Evolutionary conservation across 805 yeast genomes (phyloP), one percentile per base, ranked within the genome.

Genomic region (Teunomyces pallodes): DNA sequence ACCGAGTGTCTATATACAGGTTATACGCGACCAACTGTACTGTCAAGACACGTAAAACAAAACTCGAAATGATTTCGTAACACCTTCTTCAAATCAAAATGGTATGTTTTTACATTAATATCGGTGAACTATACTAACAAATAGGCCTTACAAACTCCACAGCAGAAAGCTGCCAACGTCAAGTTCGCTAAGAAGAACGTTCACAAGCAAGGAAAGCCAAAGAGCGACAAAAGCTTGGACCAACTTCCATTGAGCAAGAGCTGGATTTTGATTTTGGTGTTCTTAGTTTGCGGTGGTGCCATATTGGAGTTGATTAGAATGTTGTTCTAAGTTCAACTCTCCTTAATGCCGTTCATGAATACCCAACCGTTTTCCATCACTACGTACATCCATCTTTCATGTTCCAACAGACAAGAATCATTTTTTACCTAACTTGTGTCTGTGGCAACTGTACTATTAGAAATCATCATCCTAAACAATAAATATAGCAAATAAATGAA

Each of bases 111-210:
- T 20, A 1, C 10, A 20, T 10, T 27, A 30, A 7, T 26, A 17
- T 28, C 9, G 17, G 20, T 1, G 10, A 12, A 9, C 6, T 3
- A 10, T 30, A 38, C 48, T 49, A 50, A 46, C 48, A 6, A 9
- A 12, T 46, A 75, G 91, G 88, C 87, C 53, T 60, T 75, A 29
- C 97, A 90, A 76, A 86, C 96, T 20, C 91, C 94, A 49, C 83
- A 80, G 60, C 96, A 91, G 72, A 85, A 91, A 70, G 75, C 80
- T 46, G 96, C 96, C n/a, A 91, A 91, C 67, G 80, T 79, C 60
- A 87, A 84, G 65, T 92, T 83, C 66, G 89, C 87, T 58, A 87
- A 84, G 67, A 78, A 75, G 58, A 83, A 84, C 55, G 87, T 83
- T 59, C 77, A 78, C 54, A 84, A 84, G 64, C 84, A 80, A 74